phyloP scores from a whole-genome alignment of 2,329 filamentous ascomycete species.

The Dothideomycetidae sp. region DNA sequence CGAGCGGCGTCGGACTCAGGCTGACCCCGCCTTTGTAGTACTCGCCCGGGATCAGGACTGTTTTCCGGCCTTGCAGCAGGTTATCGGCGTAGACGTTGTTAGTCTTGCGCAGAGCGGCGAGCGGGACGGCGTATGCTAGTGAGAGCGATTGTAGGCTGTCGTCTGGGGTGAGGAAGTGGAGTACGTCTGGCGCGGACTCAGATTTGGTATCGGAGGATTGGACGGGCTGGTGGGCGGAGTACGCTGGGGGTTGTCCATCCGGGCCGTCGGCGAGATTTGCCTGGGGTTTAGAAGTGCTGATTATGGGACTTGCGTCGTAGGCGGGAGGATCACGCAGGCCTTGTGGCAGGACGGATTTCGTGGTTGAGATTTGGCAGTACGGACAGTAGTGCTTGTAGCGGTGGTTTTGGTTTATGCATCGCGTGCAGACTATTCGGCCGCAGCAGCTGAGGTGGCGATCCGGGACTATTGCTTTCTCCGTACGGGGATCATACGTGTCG shows the following conservation, averaged over 20 bases:
- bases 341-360: conserved; percentile 46
- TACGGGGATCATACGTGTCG: conserved; percentile 38
- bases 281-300: neutral
- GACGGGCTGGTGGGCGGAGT: conserved; percentile 23
- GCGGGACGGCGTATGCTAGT: conserved; percentile 56
- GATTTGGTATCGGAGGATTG: conserved; percentile 22
- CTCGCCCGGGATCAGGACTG: conserved; percentile 55
- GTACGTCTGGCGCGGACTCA: conserved; percentile 43
- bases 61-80: conserved; percentile 53
- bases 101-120: conserved; percentile 44
- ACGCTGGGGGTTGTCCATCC: conserved; percentile 32
- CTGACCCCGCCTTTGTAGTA: conserved; percentile 54
- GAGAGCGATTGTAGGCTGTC: conserved; percentile 57
- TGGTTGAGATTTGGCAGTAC: conserved; percentile 60
- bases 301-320: conserved; percentile 33
- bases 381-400: conserved; percentile 56
- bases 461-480: conserved; percentile 46
- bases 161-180: conserved; percentile 61
- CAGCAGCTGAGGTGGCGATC: conserved; percentile 56
- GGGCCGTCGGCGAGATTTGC: conserved; percentile 7
- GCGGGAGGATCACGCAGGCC: conserved; percentile 54
- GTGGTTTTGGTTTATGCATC: conserved; percentile 53
- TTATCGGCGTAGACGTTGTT: conserved; percentile 63
- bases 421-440: conserved; percentile 53
- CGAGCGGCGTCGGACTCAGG: conserved; percentile 55